phyloP scores from a whole-genome alignment of 805 yeast genomes.

The Nakazawaea laoshanensis region DNA sequence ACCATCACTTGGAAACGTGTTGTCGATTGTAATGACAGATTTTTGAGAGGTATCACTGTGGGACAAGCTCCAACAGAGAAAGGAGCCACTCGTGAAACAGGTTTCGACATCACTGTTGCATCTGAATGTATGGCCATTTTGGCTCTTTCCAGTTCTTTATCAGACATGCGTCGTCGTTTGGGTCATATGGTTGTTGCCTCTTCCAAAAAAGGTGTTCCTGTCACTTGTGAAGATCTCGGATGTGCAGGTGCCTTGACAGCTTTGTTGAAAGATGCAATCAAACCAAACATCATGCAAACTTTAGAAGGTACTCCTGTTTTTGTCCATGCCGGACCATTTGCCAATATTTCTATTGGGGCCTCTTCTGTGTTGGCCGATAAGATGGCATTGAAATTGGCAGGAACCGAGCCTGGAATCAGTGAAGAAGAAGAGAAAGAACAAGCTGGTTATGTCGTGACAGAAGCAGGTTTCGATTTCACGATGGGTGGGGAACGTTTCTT shows the following conservation, averaged over 20 bases:
- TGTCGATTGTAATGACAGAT: constrained; percentile 89
- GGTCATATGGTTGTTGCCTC: constrained; percentile 89
- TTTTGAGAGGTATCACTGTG: constrained; percentile 78
- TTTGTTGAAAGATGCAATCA: constrained; percentile 88
- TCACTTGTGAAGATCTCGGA: constrained; percentile 92
- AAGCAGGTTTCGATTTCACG: constrained; percentile 97
- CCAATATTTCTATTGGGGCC: constrained; percentile 95
- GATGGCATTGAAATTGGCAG: constrained; percentile 86
- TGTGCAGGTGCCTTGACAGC: constrained; percentile 96
- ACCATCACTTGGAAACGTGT: constrained; percentile 90
- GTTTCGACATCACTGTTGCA: constrained; percentile 95
- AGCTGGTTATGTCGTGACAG: constrained; percentile 88
- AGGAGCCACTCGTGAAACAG: constrained; percentile 77
- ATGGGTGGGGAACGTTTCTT: constrained; percentile 99
- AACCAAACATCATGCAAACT: constrained; percentile 96
- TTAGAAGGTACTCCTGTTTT: constrained; percentile 96
- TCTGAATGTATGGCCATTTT: constrained; percentile 94
- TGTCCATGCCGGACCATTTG: constrained; percentile 98
- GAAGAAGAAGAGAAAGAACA: constrained; percentile 24
- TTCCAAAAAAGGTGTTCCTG: constrained; percentile 63
- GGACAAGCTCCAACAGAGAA: constrained; percentile 93
- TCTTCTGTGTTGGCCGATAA: constrained; percentile 90
- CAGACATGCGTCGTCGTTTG: constrained; percentile 80
- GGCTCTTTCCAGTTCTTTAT: constrained; percentile 70
- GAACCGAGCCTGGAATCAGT: constrained; percentile 39